Percentiles rank a stretch among this genome's conserved stretches.
These are phyloP conservation scores for Cryptococcus wingfieldii DNA, from an alignment of 1,284 basidiomycete species.

Conservation along the genomic window DNA sequence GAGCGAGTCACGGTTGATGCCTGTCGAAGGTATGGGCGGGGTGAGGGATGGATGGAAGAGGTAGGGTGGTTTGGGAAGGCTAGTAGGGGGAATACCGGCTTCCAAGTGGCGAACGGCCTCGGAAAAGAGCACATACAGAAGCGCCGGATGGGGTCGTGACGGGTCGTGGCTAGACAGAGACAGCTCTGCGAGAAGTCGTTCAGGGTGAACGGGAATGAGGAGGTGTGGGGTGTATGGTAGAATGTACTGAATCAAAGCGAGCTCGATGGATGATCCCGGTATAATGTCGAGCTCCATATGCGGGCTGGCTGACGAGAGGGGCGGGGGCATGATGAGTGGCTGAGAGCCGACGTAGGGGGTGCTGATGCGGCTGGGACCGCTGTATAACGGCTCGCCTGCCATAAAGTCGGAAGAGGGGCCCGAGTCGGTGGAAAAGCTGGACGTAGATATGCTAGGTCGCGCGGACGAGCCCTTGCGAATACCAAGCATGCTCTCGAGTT, in stretches of 20 bases:
- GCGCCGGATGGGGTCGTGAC: slow-evolving; percentile 32
- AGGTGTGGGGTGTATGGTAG: slow-evolving; percentile 31
- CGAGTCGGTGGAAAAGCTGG: background rate
- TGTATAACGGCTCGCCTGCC: background rate
- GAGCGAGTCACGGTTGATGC: slow-evolving; percentile 8
- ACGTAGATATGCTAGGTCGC: background rate
- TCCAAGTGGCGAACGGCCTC: slow-evolving; percentile 29
- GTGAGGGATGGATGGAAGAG: slow-evolving; percentile 11
- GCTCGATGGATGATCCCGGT: slow-evolving; percentile 25
- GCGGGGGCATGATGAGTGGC: background rate
- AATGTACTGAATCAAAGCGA: slow-evolving; percentile 24
- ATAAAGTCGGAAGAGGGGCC: background rate
- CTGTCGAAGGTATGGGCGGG: slow-evolving; percentile 6
- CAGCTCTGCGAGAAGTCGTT: slow-evolving; percentile 30
- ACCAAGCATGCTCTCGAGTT: slow-evolving; percentile 24
- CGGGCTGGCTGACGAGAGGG: slow-evolving; percentile 1
- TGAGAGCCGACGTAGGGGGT: background rate
- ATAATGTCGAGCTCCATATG: slow-evolving; percentile 14
- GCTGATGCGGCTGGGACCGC: background rate
- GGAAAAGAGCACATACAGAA: slow-evolving; percentile 38
- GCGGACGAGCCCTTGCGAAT: slow-evolving; percentile 10
- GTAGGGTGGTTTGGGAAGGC: slow-evolving; percentile 4
- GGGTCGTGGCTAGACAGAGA: slow-evolving; percentile 13
- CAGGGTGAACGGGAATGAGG: slow-evolving; percentile 30
- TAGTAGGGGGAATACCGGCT: slow-evolving; percentile 12